Percentiles rank a stretch among this genome's conserved stretches.
phyloP scores from a whole-genome alignment of 2,329 filamentous ascomycete genomes.

The Fusarium sp. region DNA sequence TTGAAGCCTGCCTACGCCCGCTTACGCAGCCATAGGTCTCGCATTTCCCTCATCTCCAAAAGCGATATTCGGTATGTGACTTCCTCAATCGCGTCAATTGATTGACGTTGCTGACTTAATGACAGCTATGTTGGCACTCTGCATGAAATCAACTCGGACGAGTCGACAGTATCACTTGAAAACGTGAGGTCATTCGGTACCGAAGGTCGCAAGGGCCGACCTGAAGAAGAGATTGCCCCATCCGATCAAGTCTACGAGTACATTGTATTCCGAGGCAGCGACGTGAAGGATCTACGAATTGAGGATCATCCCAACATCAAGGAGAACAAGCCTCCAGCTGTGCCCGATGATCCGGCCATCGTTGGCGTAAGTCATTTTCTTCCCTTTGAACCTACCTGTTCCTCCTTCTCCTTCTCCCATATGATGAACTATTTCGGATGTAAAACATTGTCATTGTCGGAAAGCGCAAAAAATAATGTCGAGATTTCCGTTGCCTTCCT shows the following conservation, averaged over 20 bases:
- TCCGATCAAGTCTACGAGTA: slow-evolving; percentile 96
- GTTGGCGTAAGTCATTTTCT: slow-evolving; percentile 83
- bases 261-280: slow-evolving; percentile 97
- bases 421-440: slow-evolving; percentile 99
- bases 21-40: slow-evolving; percentile 71
- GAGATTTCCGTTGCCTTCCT: slow-evolving; percentile 99
- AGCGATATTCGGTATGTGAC: slow-evolving; percentile 89
- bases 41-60: slow-evolving; percentile 96
- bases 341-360: slow-evolving; percentile 96
- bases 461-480: slow-evolving; percentile 96
- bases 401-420: slow-evolving; percentile 49
- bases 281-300: slow-evolving; percentile 97
- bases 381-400: not conserved
- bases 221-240: slow-evolving; percentile 83
- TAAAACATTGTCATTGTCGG: slow-evolving; percentile 83
- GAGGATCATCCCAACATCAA: slow-evolving; percentile 82
- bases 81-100: slow-evolving; percentile 7
- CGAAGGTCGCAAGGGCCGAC: slow-evolving; percentile 84
- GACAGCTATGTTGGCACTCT: slow-evolving; percentile 92
- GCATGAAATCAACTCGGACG: slow-evolving; percentile 97
- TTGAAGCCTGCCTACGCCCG: slow-evolving; percentile 47
- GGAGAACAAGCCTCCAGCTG: slow-evolving; percentile 78
- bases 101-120: slow-evolving; percentile 49
- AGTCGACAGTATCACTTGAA: slow-evolving; percentile 95
- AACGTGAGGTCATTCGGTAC: slow-evolving; percentile 96